Conservation (phyloP, 2,329 filamentous ascomycete genomes). For the Colletotrichum somersetense region DNA sequence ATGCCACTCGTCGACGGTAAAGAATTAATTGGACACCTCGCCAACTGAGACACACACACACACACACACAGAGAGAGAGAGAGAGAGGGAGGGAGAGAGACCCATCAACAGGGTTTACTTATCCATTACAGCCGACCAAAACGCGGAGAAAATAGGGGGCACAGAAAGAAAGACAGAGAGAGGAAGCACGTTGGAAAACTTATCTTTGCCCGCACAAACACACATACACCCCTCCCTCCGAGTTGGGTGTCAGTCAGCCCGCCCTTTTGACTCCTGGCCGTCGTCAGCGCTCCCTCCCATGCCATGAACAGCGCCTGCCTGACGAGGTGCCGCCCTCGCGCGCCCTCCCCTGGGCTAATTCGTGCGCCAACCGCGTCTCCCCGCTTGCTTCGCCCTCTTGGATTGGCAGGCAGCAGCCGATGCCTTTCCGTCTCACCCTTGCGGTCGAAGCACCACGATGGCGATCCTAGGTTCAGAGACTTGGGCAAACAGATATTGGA, state of each 20-base stretch:
- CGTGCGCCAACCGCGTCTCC: slow-evolving; percentile 39
- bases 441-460: slow-evolving; percentile 23
- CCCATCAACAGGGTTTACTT: background rate
- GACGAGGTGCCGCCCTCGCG: slow-evolving; percentile 33
- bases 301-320: slow-evolving; percentile 39
- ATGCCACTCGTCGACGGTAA: background rate
- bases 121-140: background rate
- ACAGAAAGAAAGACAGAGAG: background rate
- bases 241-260: background rate
- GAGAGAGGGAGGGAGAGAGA: background rate
- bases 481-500: slow-evolving; percentile 58
- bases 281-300: slow-evolving; percentile 13
- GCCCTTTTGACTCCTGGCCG: background rate
- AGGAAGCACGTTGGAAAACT: background rate
- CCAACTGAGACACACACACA: background rate
- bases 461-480: slow-evolving; percentile 57
- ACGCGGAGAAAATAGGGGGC: background rate
- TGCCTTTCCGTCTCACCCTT: slow-evolving; percentile 25
- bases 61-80: too few relatives aligned
- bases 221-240: background rate
- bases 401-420: slow-evolving; percentile 21
- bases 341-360: slow-evolving; percentile 9
- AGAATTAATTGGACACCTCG: background rate
- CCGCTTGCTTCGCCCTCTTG: slow-evolving; percentile 29
- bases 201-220: background rate